Evolutionary conservation across 2,329 filamentous ascomycete genomes (phyloP), one percentile per base, ranked within the genome.

Genomic region (Chaetoscypha palmicola): DNA sequence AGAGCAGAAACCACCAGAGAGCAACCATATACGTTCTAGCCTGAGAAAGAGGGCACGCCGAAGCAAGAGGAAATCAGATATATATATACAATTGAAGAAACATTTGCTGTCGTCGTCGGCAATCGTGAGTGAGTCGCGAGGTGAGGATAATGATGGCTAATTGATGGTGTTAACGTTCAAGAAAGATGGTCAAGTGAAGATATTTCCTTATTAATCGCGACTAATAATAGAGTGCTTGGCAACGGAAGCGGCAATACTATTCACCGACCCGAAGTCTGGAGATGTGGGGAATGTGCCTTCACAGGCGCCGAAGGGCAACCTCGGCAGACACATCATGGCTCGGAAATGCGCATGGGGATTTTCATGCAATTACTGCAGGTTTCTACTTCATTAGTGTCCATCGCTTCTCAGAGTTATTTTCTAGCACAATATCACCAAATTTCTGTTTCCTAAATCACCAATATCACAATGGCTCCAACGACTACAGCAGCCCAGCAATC

Each of bases 401-500:
- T n/a, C n/a, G n/a, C n/a, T n/a, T n/a, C n/a, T n/a, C n/a, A n/a
- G n/a, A n/a, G n/a, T n/a, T n/a, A n/a, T n/a, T n/a, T n/a, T n/a
- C n/a, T n/a, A n/a, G n/a, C n/a, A n/a, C n/a, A n/a, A n/a, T n/a
- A n/a, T n/a, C n/a, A n/a, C n/a, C n/a, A n/a, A n/a, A n/a, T n/a
- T n/a, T n/a, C n/a, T n/a, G n/a, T 16, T 28, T 24, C 14, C 28
- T 24, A 8, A 24, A 8, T n/a, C 5, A n/a, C 14, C 20, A 30
- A 20, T n/a, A n/a, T 33, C 39, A 57, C 41, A 14, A 57, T 57
- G 55, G 47, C 56, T 41, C 48, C 56, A 46, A 45, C 52, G 30
- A 59, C 51, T 23, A 58, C 52, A 36, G 56, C 62, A 48, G 60
- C 60, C 41, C 59, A 69, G 48, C 88, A 94, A 61, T 92, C 90